Base-by-base conservation (phyloP, 2,329 filamentous ascomycete species). In the Alternaria incomplexa region DNA sequence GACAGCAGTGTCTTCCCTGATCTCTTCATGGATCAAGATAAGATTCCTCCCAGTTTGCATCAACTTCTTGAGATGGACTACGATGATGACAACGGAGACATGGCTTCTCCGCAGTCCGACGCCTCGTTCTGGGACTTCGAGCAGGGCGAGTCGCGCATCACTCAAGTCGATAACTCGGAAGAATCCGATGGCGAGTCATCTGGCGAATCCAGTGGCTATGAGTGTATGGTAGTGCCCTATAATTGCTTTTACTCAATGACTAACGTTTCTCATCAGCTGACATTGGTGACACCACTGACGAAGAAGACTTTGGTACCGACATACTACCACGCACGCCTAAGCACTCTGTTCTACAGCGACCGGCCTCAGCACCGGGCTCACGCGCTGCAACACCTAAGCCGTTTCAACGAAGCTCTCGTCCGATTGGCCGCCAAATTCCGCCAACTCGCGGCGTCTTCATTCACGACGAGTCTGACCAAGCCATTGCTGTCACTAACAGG, bases 1-100 rank as follows among this genome's bases (percentile, higher is more conserved):
- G 86, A 89, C 66, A 86, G 87, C 63, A 87, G 88, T 66, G 87
- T 93, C 66, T 93, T 93, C 65, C 90, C 91, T 1, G 89, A 93
- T 75, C 89, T 95, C 62, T 95, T 95, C 77, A 84, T 94, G 60
- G 88, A 91, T 53, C 91, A 93, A 79, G 90, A 88, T 73, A 85
- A 87, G 15, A 84, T 95, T 6, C 91, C 93, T 70, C 90, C 91
- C 6, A 85, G 86, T 55, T 89, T 95, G 73, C 90, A 91, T 66
- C 87, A 88, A 45, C 89, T 92, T 80, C 90, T 94, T 67, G 91
- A 93, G 75, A 85, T 87, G 66, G 77, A 79, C 26, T 70, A 75
- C 60, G 75, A 80, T 58, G 73, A 75, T 50, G 76, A 80, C 43
- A 70, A 75, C 36, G 88, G 85, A 5, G 84, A 84, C 62, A 87